phyloP scores from a whole-genome alignment of 768 basidiomycete species.

The Pulveroboletus sp. region DNA sequence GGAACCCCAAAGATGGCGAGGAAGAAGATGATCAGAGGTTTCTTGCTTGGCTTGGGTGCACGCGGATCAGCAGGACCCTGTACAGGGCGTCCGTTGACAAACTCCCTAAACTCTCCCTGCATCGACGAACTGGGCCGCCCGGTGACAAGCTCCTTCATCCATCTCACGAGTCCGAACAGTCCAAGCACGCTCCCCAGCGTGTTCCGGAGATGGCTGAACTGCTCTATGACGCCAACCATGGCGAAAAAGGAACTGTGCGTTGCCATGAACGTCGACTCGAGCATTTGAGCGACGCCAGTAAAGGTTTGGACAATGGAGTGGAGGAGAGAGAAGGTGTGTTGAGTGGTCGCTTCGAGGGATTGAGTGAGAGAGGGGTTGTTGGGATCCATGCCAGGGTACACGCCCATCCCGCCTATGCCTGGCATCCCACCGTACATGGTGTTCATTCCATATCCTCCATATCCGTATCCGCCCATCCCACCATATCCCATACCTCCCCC shows the following conservation, averaged over 20 bases:
- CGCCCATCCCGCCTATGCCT: conserved; percentile 40
- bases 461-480: conserved; percentile 42
- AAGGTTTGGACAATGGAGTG: conserved; percentile 96
- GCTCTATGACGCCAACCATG: conserved; percentile 95
- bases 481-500: conserved; percentile 38
- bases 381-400: conserved; percentile 43
- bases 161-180: conserved; percentile 83
- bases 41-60: conserved; percentile 68
- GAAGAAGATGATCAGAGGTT: conserved; percentile 90
- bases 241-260: conserved; percentile 94
- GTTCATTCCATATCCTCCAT: conserved; percentile 49
- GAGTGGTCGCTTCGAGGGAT: conserved; percentile 83
- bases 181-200: conserved; percentile 93
- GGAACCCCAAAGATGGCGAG: conserved; percentile 91
- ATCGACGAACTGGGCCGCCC: conserved; percentile 44
- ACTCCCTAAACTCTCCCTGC: conserved; percentile 70
- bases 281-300: conserved; percentile 91
- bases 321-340: conserved; percentile 87
- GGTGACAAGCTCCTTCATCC: conserved; percentile 66
- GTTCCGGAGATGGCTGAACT: conserved; percentile 86
- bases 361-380: conserved; percentile 70
- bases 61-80: conserved; percentile 41
- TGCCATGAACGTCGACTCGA: conserved; percentile 96
- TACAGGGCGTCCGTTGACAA: conserved; percentile 61
- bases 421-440: conserved; percentile 40